phyloP scores from a whole-genome alignment of 1,139 yeast species.

The Candida sp. region DNA sequence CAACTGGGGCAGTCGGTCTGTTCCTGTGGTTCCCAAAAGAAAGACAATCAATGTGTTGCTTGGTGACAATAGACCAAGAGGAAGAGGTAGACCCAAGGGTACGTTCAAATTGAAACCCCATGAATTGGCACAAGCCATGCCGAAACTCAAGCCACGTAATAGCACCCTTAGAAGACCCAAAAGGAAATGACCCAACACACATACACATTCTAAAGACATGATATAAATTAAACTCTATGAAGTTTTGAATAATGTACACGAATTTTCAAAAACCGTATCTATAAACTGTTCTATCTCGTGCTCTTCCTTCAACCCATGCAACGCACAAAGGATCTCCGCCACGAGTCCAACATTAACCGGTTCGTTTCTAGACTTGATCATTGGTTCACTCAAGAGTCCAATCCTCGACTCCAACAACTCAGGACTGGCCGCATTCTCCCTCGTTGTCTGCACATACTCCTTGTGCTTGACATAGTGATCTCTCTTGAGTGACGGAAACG shows the following conservation, averaged over 20 bases:
- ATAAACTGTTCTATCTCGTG: conserved; percentile 56
- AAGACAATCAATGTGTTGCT: conserved; percentile 13
- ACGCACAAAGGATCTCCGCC: conserved; percentile 73
- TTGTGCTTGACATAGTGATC: conserved; percentile 55
- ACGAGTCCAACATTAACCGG: conserved; percentile 87
- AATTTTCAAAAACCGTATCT: conserved; percentile 66
- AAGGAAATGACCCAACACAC: background rate
- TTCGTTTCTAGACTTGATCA: conserved; percentile 88
- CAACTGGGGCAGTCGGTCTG: background rate
- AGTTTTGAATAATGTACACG: conserved; percentile 56
- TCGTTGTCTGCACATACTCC: conserved; percentile 19
- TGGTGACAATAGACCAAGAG: conserved; percentile 11
- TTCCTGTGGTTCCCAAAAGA: conserved; percentile 10
- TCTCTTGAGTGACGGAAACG: conserved; percentile 67
- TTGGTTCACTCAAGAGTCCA: conserved; percentile 48
- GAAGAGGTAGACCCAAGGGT: conserved; percentile 19
- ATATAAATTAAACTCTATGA: too few relatives aligned
- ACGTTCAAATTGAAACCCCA: conserved; percentile 13
- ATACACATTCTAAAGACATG: too few relatives aligned
- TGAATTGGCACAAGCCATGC: background rate
- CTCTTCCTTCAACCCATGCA: conserved; percentile 44
- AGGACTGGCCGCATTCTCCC: conserved; percentile 16
- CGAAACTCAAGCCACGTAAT: background rate
- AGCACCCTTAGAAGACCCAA: background rate
- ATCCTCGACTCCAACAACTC: conserved; percentile 16